phyloP scores from a whole-genome alignment of 2,329 filamentous ascomycete species.

The Aspergillus tubingensis region DNA sequence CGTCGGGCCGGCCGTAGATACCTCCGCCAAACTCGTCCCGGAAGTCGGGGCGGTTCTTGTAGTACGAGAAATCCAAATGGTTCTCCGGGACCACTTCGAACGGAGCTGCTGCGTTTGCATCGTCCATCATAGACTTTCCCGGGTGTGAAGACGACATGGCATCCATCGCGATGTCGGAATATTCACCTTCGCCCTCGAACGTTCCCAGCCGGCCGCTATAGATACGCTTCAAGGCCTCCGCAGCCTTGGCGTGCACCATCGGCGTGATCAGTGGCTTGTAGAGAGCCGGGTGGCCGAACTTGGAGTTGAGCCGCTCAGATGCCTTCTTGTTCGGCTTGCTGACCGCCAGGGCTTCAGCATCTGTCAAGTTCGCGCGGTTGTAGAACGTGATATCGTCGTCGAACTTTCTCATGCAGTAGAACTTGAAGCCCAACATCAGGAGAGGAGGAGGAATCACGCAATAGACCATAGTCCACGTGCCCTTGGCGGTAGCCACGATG shows the following conservation, averaged over 20 bases:
- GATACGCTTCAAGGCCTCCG: conserved; percentile 80
- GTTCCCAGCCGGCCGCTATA: conserved; percentile 77
- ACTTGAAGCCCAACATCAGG: conserved; percentile 79
- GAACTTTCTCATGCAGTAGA: conserved; percentile 74
- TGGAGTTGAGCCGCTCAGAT: conserved; percentile 68
- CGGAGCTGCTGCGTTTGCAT: conserved; percentile 56
- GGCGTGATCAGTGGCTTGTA: conserved; percentile 88
- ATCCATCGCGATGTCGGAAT: conserved; percentile 80
- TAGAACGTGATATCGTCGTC: conserved; percentile 82
- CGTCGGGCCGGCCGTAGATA: conserved; percentile 49
- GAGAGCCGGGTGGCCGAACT: conserved; percentile 87
- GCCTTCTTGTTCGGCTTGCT: conserved; percentile 43
- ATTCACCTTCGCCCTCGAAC: conserved; percentile 40
- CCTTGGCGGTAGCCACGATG: conserved; percentile 71
- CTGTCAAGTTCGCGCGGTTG: conserved; percentile 63
- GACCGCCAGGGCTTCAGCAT: conserved; percentile 47
- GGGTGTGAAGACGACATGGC: conserved; percentile 67
- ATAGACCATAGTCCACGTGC: conserved; percentile 67
- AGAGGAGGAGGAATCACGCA: conserved; percentile 74
- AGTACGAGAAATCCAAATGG: conserved; percentile 87
- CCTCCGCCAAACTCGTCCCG: conserved; percentile 82
- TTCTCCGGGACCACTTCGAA: conserved; percentile 89
- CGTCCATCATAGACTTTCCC: conserved; percentile 50
- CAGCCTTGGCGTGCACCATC: conserved; percentile 91
- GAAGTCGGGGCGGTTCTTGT: conserved; percentile 87